Evolutionary conservation across 108 stramenopile genomes (phyloP).

Genomic region (Aureococcus anophagefferens): DNA sequence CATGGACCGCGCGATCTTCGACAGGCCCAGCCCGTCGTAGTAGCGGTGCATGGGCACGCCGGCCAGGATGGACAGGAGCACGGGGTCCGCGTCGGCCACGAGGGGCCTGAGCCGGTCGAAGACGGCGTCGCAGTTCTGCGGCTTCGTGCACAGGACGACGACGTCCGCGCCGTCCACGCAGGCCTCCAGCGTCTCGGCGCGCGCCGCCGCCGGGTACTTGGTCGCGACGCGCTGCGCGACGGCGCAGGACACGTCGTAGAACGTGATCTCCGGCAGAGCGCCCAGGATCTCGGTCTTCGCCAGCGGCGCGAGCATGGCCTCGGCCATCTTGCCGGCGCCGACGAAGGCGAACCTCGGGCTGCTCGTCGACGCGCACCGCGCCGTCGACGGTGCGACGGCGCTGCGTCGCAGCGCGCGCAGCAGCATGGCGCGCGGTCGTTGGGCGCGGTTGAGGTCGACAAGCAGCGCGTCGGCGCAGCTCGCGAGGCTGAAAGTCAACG

Average conservation of each 20-base stretch:
- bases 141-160: slow-evolving; percentile 76
- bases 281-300: slow-evolving; percentile 16
- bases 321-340: slow-evolving; percentile 88
- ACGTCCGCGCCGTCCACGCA: slow-evolving; percentile 53
- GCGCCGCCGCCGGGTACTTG: slow-evolving; percentile 23
- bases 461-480: no score
- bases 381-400: no score
- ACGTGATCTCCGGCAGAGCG: slow-evolving; percentile 43
- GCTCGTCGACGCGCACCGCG: no score
- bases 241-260: slow-evolving; percentile 53
- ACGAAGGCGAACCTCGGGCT: slow-evolving; percentile 61
- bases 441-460: no score
- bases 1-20: slow-evolving; percentile 75
- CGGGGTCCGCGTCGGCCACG: slow-evolving; percentile 4
- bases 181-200: neutral
- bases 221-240: slow-evolving; percentile 35
- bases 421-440: no score
- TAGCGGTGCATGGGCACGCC: slow-evolving; percentile 21
- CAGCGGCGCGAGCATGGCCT: slow-evolving; percentile 72
- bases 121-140: slow-evolving; percentile 68
- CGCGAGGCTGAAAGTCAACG: no score
- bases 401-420: no score
- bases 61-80: slow-evolving; percentile 27
- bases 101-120: slow-evolving; percentile 28
- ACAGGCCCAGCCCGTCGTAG: slow-evolving; percentile 11